Conservation (phyloP, 768 basidiomycete genomes). For the Pleurotus ostreatus region DNA sequence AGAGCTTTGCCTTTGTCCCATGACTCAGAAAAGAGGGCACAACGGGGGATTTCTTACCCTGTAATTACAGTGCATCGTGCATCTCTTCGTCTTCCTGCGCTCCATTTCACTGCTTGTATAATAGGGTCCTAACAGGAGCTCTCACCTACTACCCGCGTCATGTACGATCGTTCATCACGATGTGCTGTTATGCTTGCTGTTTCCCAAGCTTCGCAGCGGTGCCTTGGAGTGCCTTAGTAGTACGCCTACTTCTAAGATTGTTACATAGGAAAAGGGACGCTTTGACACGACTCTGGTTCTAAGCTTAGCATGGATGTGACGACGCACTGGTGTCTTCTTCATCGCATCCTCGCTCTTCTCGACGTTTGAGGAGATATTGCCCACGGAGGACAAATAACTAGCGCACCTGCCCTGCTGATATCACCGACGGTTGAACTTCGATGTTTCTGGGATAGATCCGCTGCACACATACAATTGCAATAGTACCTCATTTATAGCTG, state of each 20-base stretch:
- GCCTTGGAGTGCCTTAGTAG: too few species aligned
- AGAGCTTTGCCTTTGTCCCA: too few species aligned
- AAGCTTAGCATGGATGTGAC: background rate
- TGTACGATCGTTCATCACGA: too few species aligned
- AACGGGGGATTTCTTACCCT: background rate
- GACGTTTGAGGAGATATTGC: background rate
- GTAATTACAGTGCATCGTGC: background rate
- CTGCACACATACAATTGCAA: background rate
- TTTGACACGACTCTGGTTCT: background rate
- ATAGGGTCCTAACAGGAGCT: background rate
- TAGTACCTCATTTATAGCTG: too few species aligned
- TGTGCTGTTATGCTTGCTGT: too few species aligned
- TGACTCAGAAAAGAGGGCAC: too few species aligned
- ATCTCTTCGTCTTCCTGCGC: background rate
- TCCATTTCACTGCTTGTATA: background rate
- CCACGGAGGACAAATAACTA: too few species aligned
- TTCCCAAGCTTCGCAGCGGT: too few species aligned
- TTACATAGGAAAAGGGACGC: too few species aligned
- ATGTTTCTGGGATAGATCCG: conserved; percentile 3
- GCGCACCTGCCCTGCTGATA: too few species aligned
- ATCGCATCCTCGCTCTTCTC: background rate
- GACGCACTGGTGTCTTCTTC: background rate
- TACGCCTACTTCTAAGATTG: too few species aligned
- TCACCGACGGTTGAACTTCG: background rate
- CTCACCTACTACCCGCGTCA: too few species aligned